phyloP scores from a whole-genome alignment of 495 filamentous ascomycete genomes.

The Margaritispora aquatica region DNA sequence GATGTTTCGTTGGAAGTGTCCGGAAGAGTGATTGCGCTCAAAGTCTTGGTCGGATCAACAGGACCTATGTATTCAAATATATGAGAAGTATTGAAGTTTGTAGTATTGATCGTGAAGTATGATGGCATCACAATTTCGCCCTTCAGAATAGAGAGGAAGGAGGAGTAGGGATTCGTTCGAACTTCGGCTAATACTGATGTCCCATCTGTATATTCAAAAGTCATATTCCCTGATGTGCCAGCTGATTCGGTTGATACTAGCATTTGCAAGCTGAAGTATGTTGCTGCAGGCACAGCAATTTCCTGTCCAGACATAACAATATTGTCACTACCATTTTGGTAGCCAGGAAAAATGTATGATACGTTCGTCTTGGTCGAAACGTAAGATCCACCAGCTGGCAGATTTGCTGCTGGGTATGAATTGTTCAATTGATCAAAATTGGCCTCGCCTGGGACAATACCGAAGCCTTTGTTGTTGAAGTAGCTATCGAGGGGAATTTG shows the following conservation, averaged over 20 bases:
- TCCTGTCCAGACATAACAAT: conserved; percentile 37
- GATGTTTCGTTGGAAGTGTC: conserved; percentile 26
- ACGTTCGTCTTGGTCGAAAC: conserved; percentile 36
- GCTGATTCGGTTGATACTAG: conserved; percentile 38
- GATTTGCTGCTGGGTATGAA: conserved; percentile 37
- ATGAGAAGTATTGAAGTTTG: conserved; percentile 45
- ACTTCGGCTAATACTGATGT: conserved; percentile 33
- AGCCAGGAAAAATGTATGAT: conserved; percentile 40
- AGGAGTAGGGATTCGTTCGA: conserved; percentile 40
- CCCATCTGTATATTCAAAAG: conserved; percentile 40
- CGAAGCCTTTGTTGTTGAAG: conserved; percentile 42
- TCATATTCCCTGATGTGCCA: conserved; percentile 37
- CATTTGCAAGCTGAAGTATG: conserved; percentile 43
- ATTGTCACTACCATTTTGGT: conserved; percentile 39
- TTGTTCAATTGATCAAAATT: conserved; percentile 35
- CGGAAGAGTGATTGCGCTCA: conserved; percentile 37
- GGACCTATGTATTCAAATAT: conserved; percentile 45
- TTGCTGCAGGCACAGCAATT: conserved; percentile 27
- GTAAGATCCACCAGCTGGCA: conserved; percentile 27
- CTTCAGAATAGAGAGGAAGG: conserved; percentile 41
- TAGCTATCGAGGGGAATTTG: conserved; percentile 29
- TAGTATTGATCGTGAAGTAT: conserved; percentile 35
- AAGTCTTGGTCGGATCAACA: conserved; percentile 39
- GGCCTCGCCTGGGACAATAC: conserved; percentile 34
- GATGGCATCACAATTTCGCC: conserved; percentile 45